phyloP scores from a whole-genome alignment of 1,139 yeast genomes.

The Sugiyamaella grinbergsii region DNA sequence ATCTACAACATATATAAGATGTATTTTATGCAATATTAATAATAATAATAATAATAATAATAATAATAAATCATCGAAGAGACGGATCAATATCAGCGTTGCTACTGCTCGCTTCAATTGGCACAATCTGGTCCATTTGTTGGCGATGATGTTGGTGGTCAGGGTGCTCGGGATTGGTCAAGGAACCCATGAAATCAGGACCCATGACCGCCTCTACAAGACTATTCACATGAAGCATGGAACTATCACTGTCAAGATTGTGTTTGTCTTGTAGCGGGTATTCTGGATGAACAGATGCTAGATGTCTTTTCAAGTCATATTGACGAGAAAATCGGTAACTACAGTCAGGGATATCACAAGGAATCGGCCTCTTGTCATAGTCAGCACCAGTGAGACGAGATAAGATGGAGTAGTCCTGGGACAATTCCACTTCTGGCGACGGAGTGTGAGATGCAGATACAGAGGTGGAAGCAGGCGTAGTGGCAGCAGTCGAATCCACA shows the following conservation, averaged over 20 bases:
- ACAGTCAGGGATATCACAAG: constrained; percentile 43
- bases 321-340: constrained; percentile 43
- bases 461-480: constrained; percentile 5
- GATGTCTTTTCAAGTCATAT: constrained; percentile 47
- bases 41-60: constrained; percentile 7
- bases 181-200: constrained; percentile 16
- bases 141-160: constrained; percentile 16
- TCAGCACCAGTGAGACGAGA: constrained; percentile 43
- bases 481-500: constrained; percentile 16
- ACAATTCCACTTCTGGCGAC: constrained; percentile 4
- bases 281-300: constrained; percentile 34
- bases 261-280: constrained; percentile 7
- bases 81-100: constrained; percentile 14
- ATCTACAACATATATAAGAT: too few relatives aligned
- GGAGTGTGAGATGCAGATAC: constrained; percentile 11
- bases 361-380: constrained; percentile 39
- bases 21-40: constrained; percentile 8
- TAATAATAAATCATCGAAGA: constrained; percentile 6
- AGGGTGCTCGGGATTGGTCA: constrained; percentile 17
- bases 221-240: constrained; percentile 10
- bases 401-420: constrained; percentile 5
- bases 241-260: not conserved
- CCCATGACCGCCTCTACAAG: constrained; percentile 17
- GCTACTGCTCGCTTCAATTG: constrained; percentile 6
- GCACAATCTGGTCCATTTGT: constrained; percentile 15